Conservation (phyloP, 75 land plant species). For the Adiantum capillusveneris region DNA sequence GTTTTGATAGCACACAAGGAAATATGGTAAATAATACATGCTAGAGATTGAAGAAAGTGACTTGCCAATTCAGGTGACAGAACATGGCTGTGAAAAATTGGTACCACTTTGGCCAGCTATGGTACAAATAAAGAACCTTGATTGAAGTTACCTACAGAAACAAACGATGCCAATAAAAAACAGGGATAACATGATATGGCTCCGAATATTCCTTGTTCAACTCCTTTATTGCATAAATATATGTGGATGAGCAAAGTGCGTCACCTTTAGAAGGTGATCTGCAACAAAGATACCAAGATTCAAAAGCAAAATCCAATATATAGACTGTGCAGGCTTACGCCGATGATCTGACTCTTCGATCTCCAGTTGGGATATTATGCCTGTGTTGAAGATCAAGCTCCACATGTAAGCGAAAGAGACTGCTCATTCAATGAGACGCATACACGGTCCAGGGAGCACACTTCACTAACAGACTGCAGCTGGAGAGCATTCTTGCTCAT, state of each 20-base stretch:
- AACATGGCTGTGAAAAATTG: conserved; percentile 91
- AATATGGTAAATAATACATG: background rate
- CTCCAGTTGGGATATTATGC: conserved; percentile 72
- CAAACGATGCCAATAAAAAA: background rate
- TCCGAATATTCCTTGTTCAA: background rate
- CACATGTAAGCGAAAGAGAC: no score
- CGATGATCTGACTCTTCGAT: conserved; percentile 41
- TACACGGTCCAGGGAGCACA: no score
- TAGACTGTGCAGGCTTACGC: conserved; percentile 50
- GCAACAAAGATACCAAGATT: conserved; percentile 75
- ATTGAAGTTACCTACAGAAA: conserved; percentile 42
- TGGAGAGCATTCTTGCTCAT: no score
- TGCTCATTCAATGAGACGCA: no score
- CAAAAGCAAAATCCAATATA: conserved; percentile 78
- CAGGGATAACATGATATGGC: background rate
- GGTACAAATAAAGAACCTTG: conserved; percentile 65
- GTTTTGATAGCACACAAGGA: background rate
- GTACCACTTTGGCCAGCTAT: conserved; percentile 79
- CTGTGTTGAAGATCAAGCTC: conserved; percentile 19
- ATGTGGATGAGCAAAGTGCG: background rate
- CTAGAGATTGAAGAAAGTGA: conserved; percentile 1
- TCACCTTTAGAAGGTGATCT: conserved; percentile 77
- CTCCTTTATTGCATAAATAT: no score
- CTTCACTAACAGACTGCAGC: no score
- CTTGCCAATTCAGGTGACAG: conserved; percentile 89